phyloP scores from a whole-genome alignment of 768 basidiomycete genomes.

The Boletus pseudopeckii region DNA sequence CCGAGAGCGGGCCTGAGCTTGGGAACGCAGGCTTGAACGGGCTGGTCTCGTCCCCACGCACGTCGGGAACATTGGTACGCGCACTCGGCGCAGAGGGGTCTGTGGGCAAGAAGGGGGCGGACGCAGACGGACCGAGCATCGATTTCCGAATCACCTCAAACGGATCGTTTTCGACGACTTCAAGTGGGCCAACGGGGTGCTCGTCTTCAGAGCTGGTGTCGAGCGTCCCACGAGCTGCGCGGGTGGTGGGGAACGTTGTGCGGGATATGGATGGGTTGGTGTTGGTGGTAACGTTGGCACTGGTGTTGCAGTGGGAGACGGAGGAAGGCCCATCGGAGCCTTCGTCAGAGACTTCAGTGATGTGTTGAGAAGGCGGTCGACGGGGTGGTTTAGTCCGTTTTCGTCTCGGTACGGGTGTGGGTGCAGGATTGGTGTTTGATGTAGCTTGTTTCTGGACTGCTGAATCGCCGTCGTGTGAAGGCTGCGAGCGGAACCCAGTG shows the following conservation, averaged over 20 bases:
- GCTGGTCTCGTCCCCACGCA: not conserved
- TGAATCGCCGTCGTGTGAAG: not conserved
- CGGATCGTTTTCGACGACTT: constrained; percentile 26
- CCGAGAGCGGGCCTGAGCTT: not conserved
- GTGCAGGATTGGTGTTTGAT: not conserved
- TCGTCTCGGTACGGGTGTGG: not conserved
- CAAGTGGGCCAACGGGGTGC: constrained; percentile 9
- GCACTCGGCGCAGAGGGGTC: not conserved
- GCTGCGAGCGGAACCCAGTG: constrained; percentile 13
- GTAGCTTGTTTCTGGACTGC: not conserved
- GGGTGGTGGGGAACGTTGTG: not conserved
- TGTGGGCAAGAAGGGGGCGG: not conserved
- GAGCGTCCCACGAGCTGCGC: not conserved
- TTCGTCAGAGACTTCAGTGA: constrained; percentile 25
- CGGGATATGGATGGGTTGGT: not conserved
- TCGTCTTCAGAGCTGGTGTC: constrained; percentile 23
- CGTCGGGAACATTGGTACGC: not conserved
- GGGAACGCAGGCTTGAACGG: not conserved
- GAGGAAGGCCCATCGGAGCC: constrained; percentile 5
- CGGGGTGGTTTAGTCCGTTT: constrained; percentile 7
- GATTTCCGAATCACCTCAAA: constrained; percentile 18
- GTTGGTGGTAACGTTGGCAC: not conserved
- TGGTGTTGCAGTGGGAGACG: not conserved
- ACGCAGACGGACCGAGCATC: not conserved
- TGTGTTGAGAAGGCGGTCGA: constrained; percentile 25